Evolutionary conservation across 371 early-diverging fungal genomes (phyloP).

Genomic region (Mucor velutinosus): DNA sequence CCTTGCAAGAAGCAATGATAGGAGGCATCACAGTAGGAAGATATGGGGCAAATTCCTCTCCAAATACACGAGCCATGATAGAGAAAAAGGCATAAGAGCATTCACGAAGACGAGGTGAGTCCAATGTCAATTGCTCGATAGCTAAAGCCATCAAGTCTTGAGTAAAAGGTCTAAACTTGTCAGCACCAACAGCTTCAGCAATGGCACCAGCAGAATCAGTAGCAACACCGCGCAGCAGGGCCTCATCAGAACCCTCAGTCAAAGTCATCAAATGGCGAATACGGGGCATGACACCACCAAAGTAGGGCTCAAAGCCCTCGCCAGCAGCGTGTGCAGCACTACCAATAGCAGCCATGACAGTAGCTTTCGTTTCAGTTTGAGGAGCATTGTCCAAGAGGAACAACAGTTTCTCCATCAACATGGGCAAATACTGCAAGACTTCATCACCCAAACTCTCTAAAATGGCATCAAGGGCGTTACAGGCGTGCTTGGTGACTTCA

Average conservation of each 20-base stretch:
- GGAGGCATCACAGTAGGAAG: conserved; percentile 76
- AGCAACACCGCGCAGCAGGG: conserved; percentile 83
- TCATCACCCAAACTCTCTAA: conserved; percentile 81
- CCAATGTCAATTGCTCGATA: conserved; percentile 74
- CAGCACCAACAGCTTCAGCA: conserved; percentile 87
- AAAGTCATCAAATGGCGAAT: conserved; percentile 75
- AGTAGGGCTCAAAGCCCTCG: conserved; percentile 79
- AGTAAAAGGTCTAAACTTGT: conserved; percentile 77
- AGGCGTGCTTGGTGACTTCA: conserved; percentile 77
- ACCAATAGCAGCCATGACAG: conserved; percentile 84
- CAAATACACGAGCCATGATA: conserved; percentile 80
- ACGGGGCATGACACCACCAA: conserved; percentile 70
- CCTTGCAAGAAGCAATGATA: conserved; percentile 72
- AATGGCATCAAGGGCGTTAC: conserved; percentile 86
- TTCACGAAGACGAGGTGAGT: conserved; percentile 77
- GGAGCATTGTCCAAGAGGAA: conserved; percentile 67
- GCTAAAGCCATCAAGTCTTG: conserved; percentile 76
- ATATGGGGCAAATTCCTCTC: conserved; percentile 80
- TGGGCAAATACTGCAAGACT: conserved; percentile 79
- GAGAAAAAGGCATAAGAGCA: conserved; percentile 88
- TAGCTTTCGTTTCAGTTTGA: conserved; percentile 66
- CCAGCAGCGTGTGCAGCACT: conserved; percentile 87
- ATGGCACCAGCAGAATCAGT: conserved; percentile 86
- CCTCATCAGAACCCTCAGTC: conserved; percentile 63
- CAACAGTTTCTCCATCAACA: conserved; percentile 79